Evolutionary conservation across 148 eudicot species (phyloP).

Genomic region (Rhododendron mucronatum): DNA sequence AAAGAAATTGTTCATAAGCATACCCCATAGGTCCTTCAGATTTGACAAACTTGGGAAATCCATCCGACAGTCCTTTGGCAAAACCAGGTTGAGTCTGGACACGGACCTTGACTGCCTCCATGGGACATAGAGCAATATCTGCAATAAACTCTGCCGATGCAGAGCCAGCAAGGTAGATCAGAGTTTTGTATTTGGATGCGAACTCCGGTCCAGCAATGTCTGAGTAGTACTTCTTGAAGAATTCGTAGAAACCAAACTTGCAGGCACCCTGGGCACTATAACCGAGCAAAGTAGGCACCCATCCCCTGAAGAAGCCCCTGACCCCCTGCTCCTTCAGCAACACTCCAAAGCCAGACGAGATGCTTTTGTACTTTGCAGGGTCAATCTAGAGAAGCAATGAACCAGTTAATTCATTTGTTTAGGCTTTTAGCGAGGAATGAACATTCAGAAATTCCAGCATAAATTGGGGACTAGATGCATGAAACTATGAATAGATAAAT

Average conservation of each 20-base stretch:
- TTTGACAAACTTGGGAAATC: background rate
- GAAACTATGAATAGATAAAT: background rate
- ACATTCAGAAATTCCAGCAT: background rate
- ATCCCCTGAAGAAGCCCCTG: background rate
- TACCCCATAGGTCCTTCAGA: background rate
- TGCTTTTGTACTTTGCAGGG: slow-evolving; percentile 1
- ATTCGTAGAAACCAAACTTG: slow-evolving; percentile 10
- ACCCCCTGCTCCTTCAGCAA: slow-evolving; percentile 7
- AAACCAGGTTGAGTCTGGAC: slow-evolving; percentile 10
- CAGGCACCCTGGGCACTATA: slow-evolving; percentile 12
- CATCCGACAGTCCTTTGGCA: slow-evolving; percentile 1
- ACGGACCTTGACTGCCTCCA: slow-evolving; percentile 5
- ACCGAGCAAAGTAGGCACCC: slow-evolving; percentile 4
- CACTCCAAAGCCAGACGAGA: background rate
- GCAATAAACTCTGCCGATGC: slow-evolving; percentile 3
- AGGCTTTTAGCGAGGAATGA: too few species aligned
- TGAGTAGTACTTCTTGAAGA: slow-evolving; percentile 5
- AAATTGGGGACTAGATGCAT: background rate
- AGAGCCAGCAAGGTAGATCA: slow-evolving; percentile 2
- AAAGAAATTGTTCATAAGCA: background rate
- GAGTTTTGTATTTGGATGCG: background rate
- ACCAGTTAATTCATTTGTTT: background rate
- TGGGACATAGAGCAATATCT: slow-evolving; percentile 2
- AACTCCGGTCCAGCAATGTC: slow-evolving; percentile 7
- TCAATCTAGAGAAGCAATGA: background rate